A percentile compares a stretch with the other conserved stretches of the same genome.
Conservation (phyloP, 352 stramenopile species). For the Phytophthora constricta region DNA sequence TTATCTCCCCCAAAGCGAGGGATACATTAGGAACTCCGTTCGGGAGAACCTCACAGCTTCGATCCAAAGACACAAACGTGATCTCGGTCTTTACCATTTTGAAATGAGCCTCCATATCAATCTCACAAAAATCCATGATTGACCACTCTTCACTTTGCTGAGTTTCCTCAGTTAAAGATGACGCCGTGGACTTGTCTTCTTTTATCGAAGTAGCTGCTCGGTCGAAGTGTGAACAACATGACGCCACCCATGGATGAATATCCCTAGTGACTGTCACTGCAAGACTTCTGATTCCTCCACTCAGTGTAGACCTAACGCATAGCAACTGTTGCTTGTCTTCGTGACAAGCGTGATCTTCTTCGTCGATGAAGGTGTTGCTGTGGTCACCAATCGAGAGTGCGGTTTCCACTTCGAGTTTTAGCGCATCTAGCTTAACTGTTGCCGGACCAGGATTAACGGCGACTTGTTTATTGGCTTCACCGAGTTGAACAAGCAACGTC, state of each 20-base stretch:
- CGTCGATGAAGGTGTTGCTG: conserved; percentile 1
- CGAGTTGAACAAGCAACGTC: conserved; percentile 8
- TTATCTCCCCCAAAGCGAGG: conserved; percentile 63
- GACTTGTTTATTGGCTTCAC: not conserved
- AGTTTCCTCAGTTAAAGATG: not conserved
- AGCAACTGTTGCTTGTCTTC: conserved; percentile 2
- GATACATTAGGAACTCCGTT: conserved; percentile 54
- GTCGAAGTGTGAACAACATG: conserved; percentile 19
- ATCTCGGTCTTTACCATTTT: conserved; percentile 63
- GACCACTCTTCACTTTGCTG: not conserved
- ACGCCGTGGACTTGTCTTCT: not conserved
- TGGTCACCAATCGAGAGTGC: conserved; percentile 4
- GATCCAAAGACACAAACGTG: conserved; percentile 37
- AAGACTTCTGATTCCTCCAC: conserved; percentile 30
- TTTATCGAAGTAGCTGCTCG: conserved; percentile 1
- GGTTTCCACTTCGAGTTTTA: conserved; percentile 27
- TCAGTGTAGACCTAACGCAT: conserved; percentile 20
- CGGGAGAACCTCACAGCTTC: conserved; percentile 51
- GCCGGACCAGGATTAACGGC: not conserved
- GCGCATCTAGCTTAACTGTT: conserved; percentile 25
- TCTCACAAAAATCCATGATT: conserved; percentile 25
- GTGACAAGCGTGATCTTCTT: conserved; percentile 4
- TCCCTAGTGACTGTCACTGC: conserved; percentile 27
- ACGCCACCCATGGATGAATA: conserved; percentile 35
- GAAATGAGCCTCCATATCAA: conserved; percentile 65